A percentile compares a stretch with the other conserved stretches of the same genome.
Conservation (phyloP, 139 green algal species). For the Micromonas commoda region DNA sequence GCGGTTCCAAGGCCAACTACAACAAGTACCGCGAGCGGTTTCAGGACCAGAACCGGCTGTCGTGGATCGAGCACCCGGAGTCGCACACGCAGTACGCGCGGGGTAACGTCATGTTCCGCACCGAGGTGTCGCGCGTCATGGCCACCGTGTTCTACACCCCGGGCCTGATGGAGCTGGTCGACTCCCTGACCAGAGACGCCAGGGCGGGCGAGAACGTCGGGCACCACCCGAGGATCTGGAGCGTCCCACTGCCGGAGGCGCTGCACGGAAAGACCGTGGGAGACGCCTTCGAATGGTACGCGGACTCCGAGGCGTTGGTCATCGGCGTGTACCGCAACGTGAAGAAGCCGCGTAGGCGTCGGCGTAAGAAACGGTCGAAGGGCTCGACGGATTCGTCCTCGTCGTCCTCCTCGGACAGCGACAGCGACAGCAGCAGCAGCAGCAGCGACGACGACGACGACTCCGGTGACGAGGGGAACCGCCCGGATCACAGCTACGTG, state of each 20-base stretch:
- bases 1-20: neutral
- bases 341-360: neutral
- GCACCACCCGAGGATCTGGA: neutral
- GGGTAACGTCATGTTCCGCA: neutral
- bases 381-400: neutral
- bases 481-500: neutral
- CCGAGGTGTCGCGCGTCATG: neutral
- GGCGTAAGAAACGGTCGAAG: neutral
- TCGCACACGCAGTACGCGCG: conserved; percentile 4
- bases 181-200: neutral
- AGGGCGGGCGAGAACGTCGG: neutral
- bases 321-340: neutral
- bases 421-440: neutral
- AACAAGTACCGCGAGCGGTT: too few relatives aligned
- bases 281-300: neutral
- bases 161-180: neutral
- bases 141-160: conserved; percentile 6
- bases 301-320: neutral
- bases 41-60: neutral
- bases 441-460: too few relatives aligned
- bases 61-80: neutral
- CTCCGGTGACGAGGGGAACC: neutral
- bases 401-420: neutral
- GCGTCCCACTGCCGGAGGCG: neutral
- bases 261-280: neutral